Conservation (phyloP, 1,139 yeast genomes). For the Geotrichum citri-aurantii region DNA sequence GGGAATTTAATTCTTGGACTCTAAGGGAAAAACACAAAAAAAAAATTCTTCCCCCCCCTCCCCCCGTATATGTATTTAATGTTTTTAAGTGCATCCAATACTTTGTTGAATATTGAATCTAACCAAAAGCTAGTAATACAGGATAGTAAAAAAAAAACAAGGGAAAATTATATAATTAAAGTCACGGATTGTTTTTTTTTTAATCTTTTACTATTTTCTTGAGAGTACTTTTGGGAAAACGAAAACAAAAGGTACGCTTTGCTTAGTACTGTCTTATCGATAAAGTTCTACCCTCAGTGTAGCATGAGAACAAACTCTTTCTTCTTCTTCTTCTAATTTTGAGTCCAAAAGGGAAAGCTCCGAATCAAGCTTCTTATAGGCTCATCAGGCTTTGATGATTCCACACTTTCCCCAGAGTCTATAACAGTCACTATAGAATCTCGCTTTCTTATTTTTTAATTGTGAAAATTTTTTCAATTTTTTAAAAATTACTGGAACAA, state of each 20-base stretch:
- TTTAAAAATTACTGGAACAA: too few species aligned
- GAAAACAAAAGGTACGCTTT: background rate
- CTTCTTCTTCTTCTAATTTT: too few species aligned
- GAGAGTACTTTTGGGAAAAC: background rate
- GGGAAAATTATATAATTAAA: too few species aligned
- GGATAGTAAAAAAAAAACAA: background rate
- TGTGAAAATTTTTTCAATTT: too few species aligned
- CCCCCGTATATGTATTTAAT: background rate
- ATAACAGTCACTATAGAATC: too few species aligned
- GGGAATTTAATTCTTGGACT: background rate
- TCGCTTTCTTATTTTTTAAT: too few species aligned
- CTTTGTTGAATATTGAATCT: background rate
- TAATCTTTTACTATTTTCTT: too few species aligned
- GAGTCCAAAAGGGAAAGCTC: too few species aligned
- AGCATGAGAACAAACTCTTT: background rate
- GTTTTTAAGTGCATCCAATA: background rate
- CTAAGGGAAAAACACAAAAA: background rate
- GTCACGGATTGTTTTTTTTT: background rate
- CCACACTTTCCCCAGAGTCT: too few species aligned
- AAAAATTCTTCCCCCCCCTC: background rate
- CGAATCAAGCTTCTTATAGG: too few species aligned
- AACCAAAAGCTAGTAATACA: background rate
- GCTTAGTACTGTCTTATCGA: background rate
- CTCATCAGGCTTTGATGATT: too few species aligned
- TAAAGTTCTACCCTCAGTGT: background rate